Evolutionary conservation across 2,329 filamentous ascomycete genomes (phyloP).

Genomic region (Fusarium nisikadoi): DNA sequence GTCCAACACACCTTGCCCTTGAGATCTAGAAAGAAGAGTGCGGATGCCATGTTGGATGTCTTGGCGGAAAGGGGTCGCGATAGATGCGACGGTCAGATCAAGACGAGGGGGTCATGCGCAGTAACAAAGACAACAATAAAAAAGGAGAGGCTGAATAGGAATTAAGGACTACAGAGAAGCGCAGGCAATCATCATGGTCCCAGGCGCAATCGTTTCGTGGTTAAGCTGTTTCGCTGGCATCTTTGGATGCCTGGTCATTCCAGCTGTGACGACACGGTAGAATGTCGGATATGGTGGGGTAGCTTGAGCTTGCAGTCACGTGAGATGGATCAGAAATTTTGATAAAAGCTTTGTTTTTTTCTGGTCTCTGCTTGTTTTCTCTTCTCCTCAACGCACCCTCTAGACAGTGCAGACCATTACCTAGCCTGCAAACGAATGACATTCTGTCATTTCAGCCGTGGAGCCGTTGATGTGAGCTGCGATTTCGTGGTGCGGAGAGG

Average conservation of each 20-base stretch:
- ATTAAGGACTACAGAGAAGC: conserved; percentile 36
- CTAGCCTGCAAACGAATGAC: conserved; percentile 67
- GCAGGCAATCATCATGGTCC: conserved; percentile 43
- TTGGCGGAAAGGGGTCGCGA: conserved; percentile 42
- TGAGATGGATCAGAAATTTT: conserved; percentile 11
- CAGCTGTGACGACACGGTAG: conserved; percentile 36
- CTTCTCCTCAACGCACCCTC: conserved; percentile 74
- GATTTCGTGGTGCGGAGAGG: conserved; percentile 69
- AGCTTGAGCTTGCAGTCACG: conserved; percentile 31
- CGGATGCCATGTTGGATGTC: conserved; percentile 78
- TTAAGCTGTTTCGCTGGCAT: conserved; percentile 43
- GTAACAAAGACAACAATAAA: conserved; percentile 2
- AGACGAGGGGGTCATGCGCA: conserved; percentile 28
- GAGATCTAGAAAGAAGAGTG: conserved; percentile 97
- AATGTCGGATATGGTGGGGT: conserved; percentile 42
- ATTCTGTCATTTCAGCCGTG: conserved; percentile 74
- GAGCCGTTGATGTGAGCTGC: conserved; percentile 70
- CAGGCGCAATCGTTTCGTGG: conserved; percentile 20
- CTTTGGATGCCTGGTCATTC: conserved; percentile 39
- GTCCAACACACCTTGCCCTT: conserved; percentile 88
- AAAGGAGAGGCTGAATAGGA: conserved; percentile 18
- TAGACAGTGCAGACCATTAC: conserved; percentile 88
- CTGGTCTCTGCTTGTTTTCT: not conserved
- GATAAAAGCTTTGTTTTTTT: conserved; percentile 20
- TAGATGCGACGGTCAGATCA: conserved; percentile 37